Conservation (phyloP, 176 grass and related monocot genomes). For the Raddia guianensis region DNA sequence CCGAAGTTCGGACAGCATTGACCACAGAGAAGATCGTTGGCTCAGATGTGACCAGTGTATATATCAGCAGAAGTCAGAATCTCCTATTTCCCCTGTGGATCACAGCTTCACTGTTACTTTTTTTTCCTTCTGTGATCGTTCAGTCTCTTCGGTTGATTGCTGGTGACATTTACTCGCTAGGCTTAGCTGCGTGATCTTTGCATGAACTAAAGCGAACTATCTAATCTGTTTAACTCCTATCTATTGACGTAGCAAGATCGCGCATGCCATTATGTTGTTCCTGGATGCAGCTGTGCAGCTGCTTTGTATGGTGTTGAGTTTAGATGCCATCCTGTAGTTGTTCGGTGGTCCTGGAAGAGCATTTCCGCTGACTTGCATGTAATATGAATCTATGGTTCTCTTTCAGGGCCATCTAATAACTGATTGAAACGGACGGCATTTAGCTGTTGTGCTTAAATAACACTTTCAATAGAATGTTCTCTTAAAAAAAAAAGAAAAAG, state of each 20-base stretch:
- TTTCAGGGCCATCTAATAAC: neutral
- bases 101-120: no score
- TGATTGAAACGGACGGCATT: slow-evolving; percentile 20
- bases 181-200: slow-evolving; percentile 31
- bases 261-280: slow-evolving; percentile 22
- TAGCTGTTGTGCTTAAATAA: neutral
- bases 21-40: slow-evolving; percentile 2
- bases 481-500: no score
- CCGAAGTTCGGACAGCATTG: slow-evolving; percentile 29
- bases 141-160: slow-evolving; percentile 15
- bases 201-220: slow-evolving; percentile 40
- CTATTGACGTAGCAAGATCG: slow-evolving; percentile 9
- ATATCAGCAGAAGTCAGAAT: slow-evolving; percentile 39
- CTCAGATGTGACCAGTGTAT: slow-evolving; percentile 36
- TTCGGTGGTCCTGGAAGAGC: neutral
- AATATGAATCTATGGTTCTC: slow-evolving; percentile 1
- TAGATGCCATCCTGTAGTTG: slow-evolving; percentile 28
- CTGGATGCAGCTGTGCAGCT: slow-evolving; percentile 22
- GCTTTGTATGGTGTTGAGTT: slow-evolving; percentile 18
- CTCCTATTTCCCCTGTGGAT: no score
- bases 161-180: slow-evolving; percentile 20
- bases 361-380: slow-evolving; percentile 31
- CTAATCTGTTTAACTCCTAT: slow-evolving; percentile 50
- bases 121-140: slow-evolving; percentile 17
- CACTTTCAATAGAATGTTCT: neutral